Evolutionary conservation across 371 early-diverging fungal species (phyloP), one percentile per base, ranked within the genome.

Genomic region (Mucor indicus): DNA sequence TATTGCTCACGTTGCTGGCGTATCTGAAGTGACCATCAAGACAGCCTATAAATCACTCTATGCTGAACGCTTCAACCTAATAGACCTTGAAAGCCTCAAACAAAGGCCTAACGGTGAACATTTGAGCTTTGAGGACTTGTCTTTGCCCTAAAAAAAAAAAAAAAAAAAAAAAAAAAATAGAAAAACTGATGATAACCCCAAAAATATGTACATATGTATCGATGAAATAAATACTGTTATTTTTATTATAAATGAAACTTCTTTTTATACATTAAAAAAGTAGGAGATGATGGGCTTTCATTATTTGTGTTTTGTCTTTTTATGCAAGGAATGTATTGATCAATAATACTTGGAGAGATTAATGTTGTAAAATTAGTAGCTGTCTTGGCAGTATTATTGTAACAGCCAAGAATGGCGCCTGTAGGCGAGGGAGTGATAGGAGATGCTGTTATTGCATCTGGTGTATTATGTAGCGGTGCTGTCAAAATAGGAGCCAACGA

Each of bases 21-120:
- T 94, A 10, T 89, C 92, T 31, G 94, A 95, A 55, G 85, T 89
- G 2, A 95, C 98, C 3, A 86, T 95, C 50, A 90, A 88, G 63
- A 86, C 83, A 44, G 89, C 92, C 0, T 93, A 93, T 68, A 86
- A 81, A 60, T 69, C 77, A 13, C 63, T 92, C 24, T 87, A 84
- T 52, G 64, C 60, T 15, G 81, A 84, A 56, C 76, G 81, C n/a
- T 62, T 59, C 9, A 67, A 64, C 24, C 49, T 91, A 21, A 58
- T 85, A 29, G 75, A 81, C 36, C 60, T 78, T 24, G 80, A 80
- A 2, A 55, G 78, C 2, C 53, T 81, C 12, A 62, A 56, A 24
- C 42, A 52, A 24, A 68, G 60, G 33, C 48, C 73, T 17, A 57
- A 78, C 43, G 69, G 72, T 12, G 67, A 73, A 37, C 57, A 53